Evolutionary conservation across 2,329 filamentous ascomycete species (phyloP).

Genomic region (Aspergillus novofumigatus): DNA sequence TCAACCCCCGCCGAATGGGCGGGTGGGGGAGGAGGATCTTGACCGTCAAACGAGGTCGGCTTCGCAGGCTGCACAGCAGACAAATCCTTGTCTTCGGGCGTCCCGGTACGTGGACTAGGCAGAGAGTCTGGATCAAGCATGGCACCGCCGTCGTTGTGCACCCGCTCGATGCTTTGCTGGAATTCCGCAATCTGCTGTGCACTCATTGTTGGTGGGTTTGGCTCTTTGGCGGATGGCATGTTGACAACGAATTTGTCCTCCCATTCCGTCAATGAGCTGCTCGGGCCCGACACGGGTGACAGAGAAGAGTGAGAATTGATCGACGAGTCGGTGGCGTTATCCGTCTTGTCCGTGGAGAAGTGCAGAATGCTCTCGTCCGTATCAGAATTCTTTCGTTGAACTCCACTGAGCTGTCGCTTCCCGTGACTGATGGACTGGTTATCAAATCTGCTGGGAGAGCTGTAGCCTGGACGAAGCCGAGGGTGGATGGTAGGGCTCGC

Average conservation of each 20-base stretch:
- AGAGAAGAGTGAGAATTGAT: constrained; percentile 24
- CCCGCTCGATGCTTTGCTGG: constrained; percentile 34
- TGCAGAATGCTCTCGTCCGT: constrained; percentile 20
- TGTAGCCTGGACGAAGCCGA: constrained; percentile 16
- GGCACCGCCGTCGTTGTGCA: constrained; percentile 25
- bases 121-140: constrained; percentile 30
- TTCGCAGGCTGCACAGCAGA: constrained; percentile 20
- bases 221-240: constrained; percentile 41
- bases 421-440: constrained; percentile 10
- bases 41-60: constrained; percentile 13
- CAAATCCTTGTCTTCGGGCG: constrained; percentile 27
- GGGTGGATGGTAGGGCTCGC: constrained; percentile 31
- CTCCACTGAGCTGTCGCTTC: constrained; percentile 33
- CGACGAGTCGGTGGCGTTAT: constrained; percentile 22
- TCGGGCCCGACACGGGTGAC: constrained; percentile 28
- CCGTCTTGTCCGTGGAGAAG: constrained; percentile 14
- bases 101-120: constrained; percentile 28
- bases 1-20: constrained; percentile 4
- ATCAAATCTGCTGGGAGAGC: constrained; percentile 10
- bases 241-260: constrained; percentile 42
- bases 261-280: constrained; percentile 31
- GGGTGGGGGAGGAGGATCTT: constrained; percentile 17
- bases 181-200: constrained; percentile 37
- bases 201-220: constrained; percentile 39
- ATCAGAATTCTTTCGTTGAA: constrained; percentile 34